phyloP scores from a whole-genome alignment of 495 filamentous ascomycete species.

The Trichoderma orchidacearum region DNA sequence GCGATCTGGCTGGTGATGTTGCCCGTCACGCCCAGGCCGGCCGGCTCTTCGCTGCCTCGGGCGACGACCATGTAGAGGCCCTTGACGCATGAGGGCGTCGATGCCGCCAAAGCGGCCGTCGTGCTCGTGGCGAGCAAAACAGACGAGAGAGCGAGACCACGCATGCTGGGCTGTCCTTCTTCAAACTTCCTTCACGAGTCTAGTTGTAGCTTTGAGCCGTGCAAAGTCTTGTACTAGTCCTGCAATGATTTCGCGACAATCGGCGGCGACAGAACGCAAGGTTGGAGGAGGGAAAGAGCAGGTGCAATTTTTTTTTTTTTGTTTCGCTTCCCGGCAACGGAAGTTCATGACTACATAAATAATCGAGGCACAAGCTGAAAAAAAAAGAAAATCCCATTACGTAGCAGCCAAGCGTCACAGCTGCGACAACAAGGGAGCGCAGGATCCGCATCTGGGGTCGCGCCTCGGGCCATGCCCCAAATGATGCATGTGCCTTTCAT shows the following conservation, averaged over 20 bases:
- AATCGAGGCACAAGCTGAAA: too few species aligned
- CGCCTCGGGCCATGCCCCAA: background rate
- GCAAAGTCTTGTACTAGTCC: too few species aligned
- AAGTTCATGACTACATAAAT: too few species aligned
- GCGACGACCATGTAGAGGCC: constrained; percentile 9
- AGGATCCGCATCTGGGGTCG: background rate
- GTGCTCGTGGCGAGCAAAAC: background rate
- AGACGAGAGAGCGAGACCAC: background rate
- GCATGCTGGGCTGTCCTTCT: background rate
- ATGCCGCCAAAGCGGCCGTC: background rate
- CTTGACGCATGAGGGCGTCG: constrained; percentile 2
- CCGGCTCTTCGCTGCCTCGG: constrained; percentile 6
- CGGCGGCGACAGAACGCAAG: too few species aligned
- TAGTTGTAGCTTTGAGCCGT: too few species aligned
- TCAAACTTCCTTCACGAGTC: too few species aligned
- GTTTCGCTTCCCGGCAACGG: too few species aligned
- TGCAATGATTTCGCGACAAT: too few species aligned
- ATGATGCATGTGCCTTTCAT: background rate
- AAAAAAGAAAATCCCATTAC: background rate
- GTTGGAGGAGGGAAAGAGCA: too few species aligned
- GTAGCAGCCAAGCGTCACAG: background rate
- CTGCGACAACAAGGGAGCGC: background rate
- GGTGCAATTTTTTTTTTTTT: too few species aligned
- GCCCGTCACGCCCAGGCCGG: constrained; percentile 3
- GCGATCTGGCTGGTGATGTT: constrained; percentile 6